Conservation (phyloP, 768 basidiomycete genomes). For the Rhodotorula sphaerocarpa region DNA sequence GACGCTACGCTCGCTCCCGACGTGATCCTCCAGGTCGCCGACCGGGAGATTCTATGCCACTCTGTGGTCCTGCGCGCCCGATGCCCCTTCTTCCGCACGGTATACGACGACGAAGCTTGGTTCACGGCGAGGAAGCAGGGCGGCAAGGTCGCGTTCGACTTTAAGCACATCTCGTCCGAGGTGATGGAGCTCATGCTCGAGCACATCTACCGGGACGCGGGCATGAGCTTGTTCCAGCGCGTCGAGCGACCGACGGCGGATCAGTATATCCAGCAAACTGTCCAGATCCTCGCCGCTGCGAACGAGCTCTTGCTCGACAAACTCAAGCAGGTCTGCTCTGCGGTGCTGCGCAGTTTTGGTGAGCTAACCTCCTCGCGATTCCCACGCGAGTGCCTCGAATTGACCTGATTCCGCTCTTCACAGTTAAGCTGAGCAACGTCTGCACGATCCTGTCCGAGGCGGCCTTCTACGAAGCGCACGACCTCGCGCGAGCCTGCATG, state of each 20-base stretch:
- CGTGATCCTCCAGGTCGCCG: constrained; percentile 62
- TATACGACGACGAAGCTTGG: constrained; percentile 81
- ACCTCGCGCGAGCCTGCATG: constrained; percentile 63
- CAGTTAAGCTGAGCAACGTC: constrained; percentile 63
- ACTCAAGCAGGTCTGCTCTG: constrained; percentile 72
- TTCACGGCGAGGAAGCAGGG: constrained; percentile 53
- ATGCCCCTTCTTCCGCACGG: constrained; percentile 69
- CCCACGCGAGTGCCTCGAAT: not conserved
- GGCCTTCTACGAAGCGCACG: constrained; percentile 61
- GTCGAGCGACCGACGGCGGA: constrained; percentile 64
- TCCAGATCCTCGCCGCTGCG: constrained; percentile 78
- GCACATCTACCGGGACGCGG: constrained; percentile 64
- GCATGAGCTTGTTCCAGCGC: constrained; percentile 60
- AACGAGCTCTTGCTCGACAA: constrained; percentile 83
- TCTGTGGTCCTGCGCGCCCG: constrained; percentile 71
- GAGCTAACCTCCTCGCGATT: not conserved
- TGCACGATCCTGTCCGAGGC: constrained; percentile 75
- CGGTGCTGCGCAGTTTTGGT: constrained; percentile 50
- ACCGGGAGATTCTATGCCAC: constrained; percentile 58
- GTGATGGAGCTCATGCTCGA: constrained; percentile 66
- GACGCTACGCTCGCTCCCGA: constrained; percentile 46
- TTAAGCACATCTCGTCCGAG: constrained; percentile 65
- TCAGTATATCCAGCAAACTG: constrained; percentile 73
- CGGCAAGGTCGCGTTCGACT: constrained; percentile 56
- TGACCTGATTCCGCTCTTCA: constrained; percentile 41